Percentiles rank a stretch among this genome's conserved stretches.
These are phyloP conservation scores for Pisolithus tinctorius DNA, from an alignment of 768 basidiomycete species.

Conservation along the genomic window DNA sequence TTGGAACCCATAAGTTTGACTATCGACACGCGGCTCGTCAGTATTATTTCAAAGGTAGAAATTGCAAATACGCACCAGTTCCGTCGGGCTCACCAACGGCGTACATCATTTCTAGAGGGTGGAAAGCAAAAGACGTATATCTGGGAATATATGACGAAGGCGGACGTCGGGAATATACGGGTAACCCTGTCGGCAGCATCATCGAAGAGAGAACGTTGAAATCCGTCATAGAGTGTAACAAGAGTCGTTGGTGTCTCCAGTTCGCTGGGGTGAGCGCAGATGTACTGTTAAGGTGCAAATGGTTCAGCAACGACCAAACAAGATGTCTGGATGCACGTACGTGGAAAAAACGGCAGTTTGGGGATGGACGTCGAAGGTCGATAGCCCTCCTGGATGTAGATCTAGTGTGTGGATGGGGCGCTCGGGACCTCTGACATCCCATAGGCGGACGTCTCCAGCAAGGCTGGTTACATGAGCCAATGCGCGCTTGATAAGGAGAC, in stretches of 20 bases:
- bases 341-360: conserved; percentile 78
- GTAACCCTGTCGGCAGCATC: conserved; percentile 48
- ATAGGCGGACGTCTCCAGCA: conserved; percentile 85
- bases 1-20: conserved; percentile 58
- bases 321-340: conserved; percentile 40
- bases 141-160: conserved; percentile 58
- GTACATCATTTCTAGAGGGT: conserved; percentile 82
- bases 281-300: conserved; percentile 30
- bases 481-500: background rate
- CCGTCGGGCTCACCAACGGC: conserved; percentile 72
- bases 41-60: conserved; percentile 3
- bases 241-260: conserved; percentile 62
- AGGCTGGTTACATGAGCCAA: conserved; percentile 40
- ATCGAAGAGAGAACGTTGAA: conserved; percentile 35
- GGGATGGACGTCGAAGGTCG: conserved; percentile 83
- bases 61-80: conserved; percentile 31
- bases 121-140: conserved; percentile 65
- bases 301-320: conserved; percentile 6
- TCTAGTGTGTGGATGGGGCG: conserved; percentile 56
- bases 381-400: conserved; percentile 62
- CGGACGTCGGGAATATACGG: conserved; percentile 46
- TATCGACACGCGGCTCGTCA: conserved; percentile 11
- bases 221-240: conserved; percentile 49
- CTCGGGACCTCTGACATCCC: conserved; percentile 74
- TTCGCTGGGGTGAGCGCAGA: conserved; percentile 53